Base-by-base conservation (phyloP, 352 stramenopile species). In the Globisporangium irregulare region DNA sequence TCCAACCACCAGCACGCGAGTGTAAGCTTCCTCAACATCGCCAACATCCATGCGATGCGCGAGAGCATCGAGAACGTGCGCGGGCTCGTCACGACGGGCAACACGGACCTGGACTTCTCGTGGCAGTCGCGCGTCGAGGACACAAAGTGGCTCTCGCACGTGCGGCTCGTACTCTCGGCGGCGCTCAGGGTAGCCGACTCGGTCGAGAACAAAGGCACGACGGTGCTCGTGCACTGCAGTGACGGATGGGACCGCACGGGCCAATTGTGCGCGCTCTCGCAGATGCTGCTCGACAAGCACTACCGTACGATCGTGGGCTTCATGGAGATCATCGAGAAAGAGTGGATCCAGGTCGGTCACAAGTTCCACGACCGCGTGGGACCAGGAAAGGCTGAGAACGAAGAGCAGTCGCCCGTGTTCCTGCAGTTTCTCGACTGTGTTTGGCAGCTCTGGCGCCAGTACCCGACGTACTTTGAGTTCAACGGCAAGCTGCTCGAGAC, bases 21-120 rank as follows among this genome's bases (percentile, higher is more conserved):
- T 9, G 75, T 98, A 51, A 87, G 74, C 9, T 97, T 97, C 66
- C 77, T 97, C 18, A 92, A 96, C 70, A 97, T 98, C 62, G 87
- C 87, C 18, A 98, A 98, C 75, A 98, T 98, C 64, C 93, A 98
- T 69, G 90, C 88, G 8, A 95, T 98, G 85, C 87, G 94, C 15
- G 89, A 98, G 57, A 92, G 81, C 67, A 74, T 97, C 22, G 82
- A 94, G 59, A 77, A 71, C 48, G 69, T 98, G 3, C 78, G 84
- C 24, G 70, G 68, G 6, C 76, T 93, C 27, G 79, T 91, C 0
- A 29, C 34, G 1, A 74, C 64, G 0, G 68, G 50, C n/a, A 84
- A 84, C 34, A 62, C 79, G 8, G 77, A 94, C 6, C 76, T 92
- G 18, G 77, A 92, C 64, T 75, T 89, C 0, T 74, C 76, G 18